Conservation (phyloP, 1,284 basidiomycete species). For the Caloboletus firmus region DNA sequence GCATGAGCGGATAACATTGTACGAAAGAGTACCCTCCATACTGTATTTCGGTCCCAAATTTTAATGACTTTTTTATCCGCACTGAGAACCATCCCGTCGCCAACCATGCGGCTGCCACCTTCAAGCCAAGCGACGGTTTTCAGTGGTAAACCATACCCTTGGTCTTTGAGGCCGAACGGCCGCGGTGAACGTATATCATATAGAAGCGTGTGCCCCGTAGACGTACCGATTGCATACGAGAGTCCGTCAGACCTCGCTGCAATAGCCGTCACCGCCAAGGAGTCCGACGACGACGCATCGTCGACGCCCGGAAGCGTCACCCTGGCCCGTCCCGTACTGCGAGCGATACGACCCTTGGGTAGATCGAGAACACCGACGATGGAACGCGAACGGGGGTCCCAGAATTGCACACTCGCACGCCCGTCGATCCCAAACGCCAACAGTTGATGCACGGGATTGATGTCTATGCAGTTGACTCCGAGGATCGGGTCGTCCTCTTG, state of each 20-base stretch:
- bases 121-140: slow-evolving; percentile 90
- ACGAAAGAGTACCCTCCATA: slow-evolving; percentile 39
- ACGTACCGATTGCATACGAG: slow-evolving; percentile 92
- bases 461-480: slow-evolving; percentile 90
- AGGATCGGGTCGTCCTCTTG: slow-evolving; percentile 53
- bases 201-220: slow-evolving; percentile 89
- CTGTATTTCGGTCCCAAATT: slow-evolving; percentile 87
- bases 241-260: slow-evolving; percentile 85
- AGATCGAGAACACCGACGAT: slow-evolving; percentile 78
- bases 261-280: slow-evolving; percentile 81
- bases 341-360: slow-evolving; percentile 61
- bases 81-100: slow-evolving; percentile 84
- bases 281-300: slow-evolving; percentile 30
- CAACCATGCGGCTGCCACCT: slow-evolving; percentile 78
- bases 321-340: slow-evolving; percentile 39
- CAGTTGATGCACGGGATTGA: slow-evolving; percentile 93
- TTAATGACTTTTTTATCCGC: slow-evolving; percentile 95
- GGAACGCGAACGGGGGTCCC: slow-evolving; percentile 89
- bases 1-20: slow-evolving; percentile 4
- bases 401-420: slow-evolving; percentile 88
- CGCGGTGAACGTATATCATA: slow-evolving; percentile 90
- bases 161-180: slow-evolving; percentile 91
- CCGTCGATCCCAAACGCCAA: slow-evolving; percentile 88
- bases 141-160: slow-evolving; percentile 94
- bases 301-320: slow-evolving; percentile 46